These are phyloP conservation scores for Aspergillus melleus DNA, from an alignment of 2,329 filamentous ascomycete species.

Conservation along the genomic window DNA sequence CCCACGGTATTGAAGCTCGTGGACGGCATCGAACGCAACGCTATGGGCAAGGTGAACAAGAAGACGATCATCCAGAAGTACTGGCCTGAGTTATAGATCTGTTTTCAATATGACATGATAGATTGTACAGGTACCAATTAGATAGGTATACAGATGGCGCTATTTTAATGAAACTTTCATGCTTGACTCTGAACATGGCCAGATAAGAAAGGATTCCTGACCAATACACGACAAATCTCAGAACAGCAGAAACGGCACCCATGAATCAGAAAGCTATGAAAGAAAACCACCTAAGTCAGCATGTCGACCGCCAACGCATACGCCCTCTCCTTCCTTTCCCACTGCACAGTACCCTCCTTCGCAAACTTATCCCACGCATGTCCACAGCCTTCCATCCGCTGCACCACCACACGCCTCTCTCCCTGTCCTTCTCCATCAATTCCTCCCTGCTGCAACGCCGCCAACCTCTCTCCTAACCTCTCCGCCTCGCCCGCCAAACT, in stretches of 20 bases:
- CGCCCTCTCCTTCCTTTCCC: constrained; percentile 27
- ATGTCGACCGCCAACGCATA: constrained; percentile 32
- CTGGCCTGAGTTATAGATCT: constrained; percentile 26
- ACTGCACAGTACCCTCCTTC: constrained; percentile 25
- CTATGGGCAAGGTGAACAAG: constrained; percentile 79
- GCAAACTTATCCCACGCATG: constrained; percentile 42
- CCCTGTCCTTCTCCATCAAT: neutral
- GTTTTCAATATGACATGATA: neutral
- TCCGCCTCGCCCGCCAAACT: constrained; percentile 27
- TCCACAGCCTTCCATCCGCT: constrained; percentile 30
- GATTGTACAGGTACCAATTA: neutral
- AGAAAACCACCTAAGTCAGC: constrained; percentile 3
- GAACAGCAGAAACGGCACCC: too few species aligned
- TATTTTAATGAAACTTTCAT: neutral
- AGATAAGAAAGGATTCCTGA: too few species aligned
- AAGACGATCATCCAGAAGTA: constrained; percentile 41
- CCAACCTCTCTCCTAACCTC: constrained; percentile 21
- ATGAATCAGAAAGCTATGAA: too few species aligned
- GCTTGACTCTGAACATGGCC: too few species aligned
- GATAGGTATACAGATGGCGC: neutral
- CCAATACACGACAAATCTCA: too few species aligned
- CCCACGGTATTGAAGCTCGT: constrained; percentile 84
- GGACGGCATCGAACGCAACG: constrained; percentile 55
- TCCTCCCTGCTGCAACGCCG: neutral
- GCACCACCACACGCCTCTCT: constrained; percentile 17